Evolutionary conservation across 2,329 filamentous ascomycete genomes (phyloP).

Genomic region (Tolypocladium tropicale): DNA sequence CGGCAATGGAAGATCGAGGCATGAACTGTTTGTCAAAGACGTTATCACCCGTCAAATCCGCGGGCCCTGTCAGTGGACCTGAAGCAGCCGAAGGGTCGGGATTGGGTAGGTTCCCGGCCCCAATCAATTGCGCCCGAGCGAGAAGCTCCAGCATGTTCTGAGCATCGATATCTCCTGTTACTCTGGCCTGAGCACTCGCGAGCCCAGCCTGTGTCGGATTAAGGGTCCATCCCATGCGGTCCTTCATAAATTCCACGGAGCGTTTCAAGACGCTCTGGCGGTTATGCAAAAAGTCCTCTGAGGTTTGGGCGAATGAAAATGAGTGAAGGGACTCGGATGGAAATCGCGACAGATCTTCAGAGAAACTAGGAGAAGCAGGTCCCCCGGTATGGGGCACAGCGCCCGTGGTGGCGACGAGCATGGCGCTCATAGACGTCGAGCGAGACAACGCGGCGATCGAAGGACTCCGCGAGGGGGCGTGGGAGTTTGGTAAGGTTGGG

Average conservation of each 20-base stretch:
- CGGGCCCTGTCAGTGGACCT: slow-evolving; percentile 70
- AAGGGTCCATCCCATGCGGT: slow-evolving; percentile 71
- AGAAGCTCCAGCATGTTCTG: slow-evolving; percentile 87
- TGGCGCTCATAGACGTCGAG: slow-evolving; percentile 61
- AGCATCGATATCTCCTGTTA: slow-evolving; percentile 73
- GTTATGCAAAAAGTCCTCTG: slow-evolving; percentile 82
- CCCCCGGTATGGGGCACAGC: slow-evolving; percentile 47
- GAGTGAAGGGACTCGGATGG: slow-evolving; percentile 94
- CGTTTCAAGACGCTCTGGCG: slow-evolving; percentile 88
- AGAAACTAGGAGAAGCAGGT: slow-evolving; percentile 63
- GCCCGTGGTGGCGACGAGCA: slow-evolving; percentile 47
- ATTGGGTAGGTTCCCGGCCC: slow-evolving; percentile 50
- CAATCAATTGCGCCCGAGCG: slow-evolving; percentile 69
- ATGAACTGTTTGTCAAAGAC: slow-evolving; percentile 78
- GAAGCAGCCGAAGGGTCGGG: slow-evolving; percentile 28
- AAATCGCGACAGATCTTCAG: slow-evolving; percentile 85
- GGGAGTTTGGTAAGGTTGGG: slow-evolving; percentile 53
- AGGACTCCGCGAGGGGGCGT: slow-evolving; percentile 50
- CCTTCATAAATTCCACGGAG: slow-evolving; percentile 93
- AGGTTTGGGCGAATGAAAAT: slow-evolving; percentile 94
- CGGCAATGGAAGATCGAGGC: slow-evolving; percentile 40
- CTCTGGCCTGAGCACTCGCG: slow-evolving; percentile 71
- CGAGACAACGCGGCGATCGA: slow-evolving; percentile 49
- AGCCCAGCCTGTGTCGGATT: slow-evolving; percentile 60
- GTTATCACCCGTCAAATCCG: slow-evolving; percentile 62